Conservation (phyloP, 2,329 filamentous ascomycete species). For the Aspergillus quadrilineatus region DNA sequence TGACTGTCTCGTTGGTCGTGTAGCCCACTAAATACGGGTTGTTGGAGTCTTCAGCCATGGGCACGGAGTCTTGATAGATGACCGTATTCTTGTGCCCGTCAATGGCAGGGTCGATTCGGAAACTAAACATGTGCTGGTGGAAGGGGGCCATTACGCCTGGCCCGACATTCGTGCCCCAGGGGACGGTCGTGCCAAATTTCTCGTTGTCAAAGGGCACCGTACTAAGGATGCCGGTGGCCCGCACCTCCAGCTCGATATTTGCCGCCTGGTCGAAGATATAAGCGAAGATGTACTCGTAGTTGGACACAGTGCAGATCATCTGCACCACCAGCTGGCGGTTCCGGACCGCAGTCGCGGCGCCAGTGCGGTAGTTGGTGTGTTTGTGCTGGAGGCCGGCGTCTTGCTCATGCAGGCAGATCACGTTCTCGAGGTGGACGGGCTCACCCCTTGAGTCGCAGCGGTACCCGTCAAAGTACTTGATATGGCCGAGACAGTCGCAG, state of each 20-base stretch:
- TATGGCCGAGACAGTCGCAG: conserved; percentile 69
- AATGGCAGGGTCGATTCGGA: conserved; percentile 62
- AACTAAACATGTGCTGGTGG: conserved; percentile 76
- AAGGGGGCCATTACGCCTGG: conserved; percentile 67
- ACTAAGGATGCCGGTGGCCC: conserved; percentile 67
- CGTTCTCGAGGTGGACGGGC: conserved; percentile 60
- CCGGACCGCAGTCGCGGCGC: conserved; percentile 62
- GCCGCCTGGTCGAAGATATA: conserved; percentile 72
- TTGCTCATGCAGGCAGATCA: conserved; percentile 70
- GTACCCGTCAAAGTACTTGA: conserved; percentile 64
- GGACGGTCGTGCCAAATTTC: conserved; percentile 59
- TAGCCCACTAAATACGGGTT: conserved; percentile 66
- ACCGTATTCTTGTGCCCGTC: conserved; percentile 58
- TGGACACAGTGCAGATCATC: conserved; percentile 69
- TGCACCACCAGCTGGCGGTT: conserved; percentile 67
- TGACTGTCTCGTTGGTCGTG: conserved; percentile 51
- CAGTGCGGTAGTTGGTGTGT: conserved; percentile 70
- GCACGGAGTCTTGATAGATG: conserved; percentile 56
- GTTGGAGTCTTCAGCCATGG: conserved; percentile 51
- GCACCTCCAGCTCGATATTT: conserved; percentile 65
- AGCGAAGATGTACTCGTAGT: conserved; percentile 73
- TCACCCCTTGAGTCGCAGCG: conserved; percentile 61
- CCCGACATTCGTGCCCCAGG: conserved; percentile 68
- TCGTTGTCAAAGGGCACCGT: conserved; percentile 63
- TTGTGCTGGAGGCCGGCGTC: conserved; percentile 70